Conservation (phyloP, 2,329 filamentous ascomycete species). For the Cryphonectria carpinicola region DNA sequence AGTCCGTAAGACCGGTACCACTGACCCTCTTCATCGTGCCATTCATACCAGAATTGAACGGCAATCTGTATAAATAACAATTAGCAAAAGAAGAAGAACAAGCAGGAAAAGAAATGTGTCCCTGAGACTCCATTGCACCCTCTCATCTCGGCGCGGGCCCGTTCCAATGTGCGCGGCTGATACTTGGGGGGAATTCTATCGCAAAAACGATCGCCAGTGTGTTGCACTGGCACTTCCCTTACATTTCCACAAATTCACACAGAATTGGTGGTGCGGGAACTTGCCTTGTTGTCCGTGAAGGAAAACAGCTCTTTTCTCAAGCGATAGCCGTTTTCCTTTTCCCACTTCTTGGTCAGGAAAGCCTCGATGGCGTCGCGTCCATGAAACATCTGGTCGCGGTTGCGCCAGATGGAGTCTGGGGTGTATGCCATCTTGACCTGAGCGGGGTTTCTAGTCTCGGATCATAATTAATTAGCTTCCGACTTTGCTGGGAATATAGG, state of each 20-base stretch:
- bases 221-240: too few relatives aligned
- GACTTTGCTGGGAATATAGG: background rate
- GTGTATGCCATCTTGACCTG: conserved; percentile 75
- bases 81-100: background rate
- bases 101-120: background rate
- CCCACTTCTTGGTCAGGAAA: conserved; percentile 77
- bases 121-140: background rate
- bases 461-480: background rate
- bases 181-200: too few relatives aligned
- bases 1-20: conserved; percentile 91
- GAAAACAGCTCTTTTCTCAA: conserved; percentile 85
- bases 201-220: too few relatives aligned
- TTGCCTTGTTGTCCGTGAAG: conserved; percentile 67
- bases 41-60: conserved; percentile 92
- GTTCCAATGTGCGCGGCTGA: background rate
- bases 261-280: conserved; percentile 6
- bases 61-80: conserved; percentile 59
- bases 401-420: conserved; percentile 77
- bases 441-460: conserved; percentile 59
- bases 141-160: background rate
- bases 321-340: conserved; percentile 69
- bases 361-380: conserved; percentile 69
- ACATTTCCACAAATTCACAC: too few relatives aligned
- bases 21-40: conserved; percentile 68
- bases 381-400: conserved; percentile 69